Conservation (phyloP, 2,329 filamentous ascomycete species). For the Rosellinia necatrix region DNA sequence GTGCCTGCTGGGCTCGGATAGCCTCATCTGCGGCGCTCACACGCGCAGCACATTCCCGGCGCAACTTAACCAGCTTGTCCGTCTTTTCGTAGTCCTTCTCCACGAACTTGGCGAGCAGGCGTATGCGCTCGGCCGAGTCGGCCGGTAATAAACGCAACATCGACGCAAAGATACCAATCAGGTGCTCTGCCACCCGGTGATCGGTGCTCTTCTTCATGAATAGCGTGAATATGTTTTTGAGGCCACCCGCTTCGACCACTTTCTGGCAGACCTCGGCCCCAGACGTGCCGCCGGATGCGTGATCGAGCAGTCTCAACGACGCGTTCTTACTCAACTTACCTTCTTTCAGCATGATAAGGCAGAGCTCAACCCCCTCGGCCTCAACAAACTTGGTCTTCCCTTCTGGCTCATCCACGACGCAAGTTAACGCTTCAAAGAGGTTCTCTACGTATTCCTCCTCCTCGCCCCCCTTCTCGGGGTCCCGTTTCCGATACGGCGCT, state of each 20-base stretch:
- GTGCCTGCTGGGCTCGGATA: slow-evolving; percentile 62
- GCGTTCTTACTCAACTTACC: slow-evolving; percentile 81
- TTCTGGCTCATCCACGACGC: slow-evolving; percentile 72
- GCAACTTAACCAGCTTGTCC: slow-evolving; percentile 69
- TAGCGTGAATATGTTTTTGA: slow-evolving; percentile 83
- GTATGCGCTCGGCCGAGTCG: slow-evolving; percentile 77
- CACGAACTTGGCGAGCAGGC: slow-evolving; percentile 89
- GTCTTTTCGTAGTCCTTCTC: slow-evolving; percentile 94
- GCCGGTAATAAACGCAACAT: slow-evolving; percentile 80
- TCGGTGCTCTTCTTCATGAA: slow-evolving; percentile 84
- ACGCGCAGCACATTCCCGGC: slow-evolving; percentile 70
- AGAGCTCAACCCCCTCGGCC: slow-evolving; percentile 89
- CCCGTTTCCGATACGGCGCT: slow-evolving; percentile 81
- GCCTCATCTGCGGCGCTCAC: slow-evolving; percentile 66
- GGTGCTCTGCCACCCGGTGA: slow-evolving; percentile 71
- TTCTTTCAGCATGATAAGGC: slow-evolving; percentile 88
- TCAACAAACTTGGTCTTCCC: slow-evolving; percentile 85
- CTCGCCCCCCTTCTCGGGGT: slow-evolving; percentile 82
- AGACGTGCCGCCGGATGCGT: slow-evolving; percentile 65
- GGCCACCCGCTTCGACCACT: slow-evolving; percentile 79
- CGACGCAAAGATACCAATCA: slow-evolving; percentile 82
- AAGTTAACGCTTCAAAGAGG: slow-evolving; percentile 84
- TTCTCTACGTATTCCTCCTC: slow-evolving; percentile 97
- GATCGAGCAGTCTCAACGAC: slow-evolving; percentile 81
- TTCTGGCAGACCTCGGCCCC: slow-evolving; percentile 70